Conservation (phyloP, 345 rosid species). For the Pugionium cornutum region DNA sequence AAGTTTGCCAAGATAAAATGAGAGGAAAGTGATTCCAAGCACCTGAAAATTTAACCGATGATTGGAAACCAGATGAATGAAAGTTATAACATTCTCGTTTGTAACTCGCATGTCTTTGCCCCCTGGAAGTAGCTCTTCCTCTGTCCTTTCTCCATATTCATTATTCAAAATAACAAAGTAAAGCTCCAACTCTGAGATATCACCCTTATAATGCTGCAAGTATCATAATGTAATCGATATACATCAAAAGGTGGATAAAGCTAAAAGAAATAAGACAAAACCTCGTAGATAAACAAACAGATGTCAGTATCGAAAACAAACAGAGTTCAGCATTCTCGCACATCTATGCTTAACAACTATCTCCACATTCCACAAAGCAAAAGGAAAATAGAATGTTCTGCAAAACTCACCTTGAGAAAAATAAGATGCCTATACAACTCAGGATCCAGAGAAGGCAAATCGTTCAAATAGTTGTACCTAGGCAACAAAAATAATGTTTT, state of each 20-base stretch:
- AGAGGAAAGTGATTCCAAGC: constrained; percentile 21
- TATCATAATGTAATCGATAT: constrained; percentile 5
- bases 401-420: constrained; percentile 73
- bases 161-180: constrained; percentile 92
- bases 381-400: constrained; percentile 10
- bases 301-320: neutral
- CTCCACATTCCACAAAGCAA: constrained; percentile 28
- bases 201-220: constrained; percentile 81
- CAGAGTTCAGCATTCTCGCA: constrained; percentile 4
- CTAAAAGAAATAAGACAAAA: constrained; percentile 1
- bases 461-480: constrained; percentile 92
- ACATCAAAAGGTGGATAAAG: constrained; percentile 11
- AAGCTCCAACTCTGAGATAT: constrained; percentile 79
- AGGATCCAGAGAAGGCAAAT: constrained; percentile 95
- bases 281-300: neutral
- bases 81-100: constrained; percentile 86
- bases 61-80: constrained; percentile 94
- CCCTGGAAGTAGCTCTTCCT: constrained; percentile 89
- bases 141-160: constrained; percentile 96
- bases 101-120: constrained; percentile 79
- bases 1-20: constrained; percentile 6
- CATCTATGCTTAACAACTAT: constrained; percentile 18
- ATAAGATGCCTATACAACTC: constrained; percentile 96
- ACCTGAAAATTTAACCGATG: constrained; percentile 96
- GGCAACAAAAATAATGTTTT: constrained; percentile 30